Evolutionary conservation across 108 stramenopile genomes (phyloP), one percentile per base, ranked within the genome.

Genomic region (Pseudonitzschia delicatissima): DNA sequence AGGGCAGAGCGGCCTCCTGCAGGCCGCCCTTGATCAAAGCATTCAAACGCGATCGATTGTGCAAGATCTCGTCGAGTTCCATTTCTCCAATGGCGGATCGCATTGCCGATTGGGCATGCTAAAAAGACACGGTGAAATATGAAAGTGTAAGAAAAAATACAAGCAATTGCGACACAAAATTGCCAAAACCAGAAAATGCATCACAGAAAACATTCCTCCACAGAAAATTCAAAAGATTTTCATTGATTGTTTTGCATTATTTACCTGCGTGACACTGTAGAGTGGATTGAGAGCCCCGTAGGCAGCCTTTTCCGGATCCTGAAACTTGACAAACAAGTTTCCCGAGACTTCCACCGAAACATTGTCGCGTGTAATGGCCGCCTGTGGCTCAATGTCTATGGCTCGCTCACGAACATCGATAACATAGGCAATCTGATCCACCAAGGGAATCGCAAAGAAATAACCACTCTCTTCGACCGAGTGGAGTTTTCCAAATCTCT

Each of bases 41-140:
- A 79, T 98, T 98, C 50, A 98, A 72, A 18, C 87, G 68, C 11
- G 92, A 87, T 34, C 98, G 87, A 23, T 91, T 92, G 73, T 97
- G 98, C 51, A 98, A 88, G 62, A 98, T 98, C 78, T 99, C 97
- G 73, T 99, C 98, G 25, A 99, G 79, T 83, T 99, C 98, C 82
- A 99, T 87, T 87, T 99, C 98, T 59, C 98, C 98, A 68, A 99
- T 95, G 42, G 98, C 96, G 8, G 96, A 90, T 52, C 98, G 68
- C 98, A 99, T 99, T 42, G 96, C 92, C 4, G 94, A 96, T 88
- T 99, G 98, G 7, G 98, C 96, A 57, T 95, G 91, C 89, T 93
- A 23, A 35, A 59, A 7, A 57, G 25, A 45, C 37, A 39, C 11
- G 37, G 8, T 11, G 11, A 39, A 39, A 39, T 8, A 39, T 11